phyloP scores from a whole-genome alignment of 164 flowering plant species.

The Dillenia turbinata region DNA sequence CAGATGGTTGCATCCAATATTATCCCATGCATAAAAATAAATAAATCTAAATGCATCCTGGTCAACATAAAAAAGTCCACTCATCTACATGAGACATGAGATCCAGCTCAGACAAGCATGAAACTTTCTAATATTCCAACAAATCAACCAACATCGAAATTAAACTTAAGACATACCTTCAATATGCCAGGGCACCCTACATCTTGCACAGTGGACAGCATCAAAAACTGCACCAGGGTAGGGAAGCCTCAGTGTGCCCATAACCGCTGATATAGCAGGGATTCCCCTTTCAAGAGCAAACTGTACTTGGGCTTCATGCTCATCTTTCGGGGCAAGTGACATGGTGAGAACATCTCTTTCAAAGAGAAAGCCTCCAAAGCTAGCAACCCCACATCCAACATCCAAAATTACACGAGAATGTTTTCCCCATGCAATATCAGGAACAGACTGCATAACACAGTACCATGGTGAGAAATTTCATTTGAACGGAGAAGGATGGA shows the following conservation, averaged over 20 bases:
- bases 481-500: background rate
- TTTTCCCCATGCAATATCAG: constrained; percentile 91
- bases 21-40: background rate
- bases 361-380: constrained; percentile 97
- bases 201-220: constrained; percentile 94
- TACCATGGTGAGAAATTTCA: background rate
- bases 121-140: no score
- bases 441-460: constrained; percentile 43
- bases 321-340: constrained; percentile 99
- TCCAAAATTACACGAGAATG: constrained; percentile 80
- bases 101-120: no score
- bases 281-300: constrained; percentile 99
- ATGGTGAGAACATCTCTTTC: constrained; percentile 84
- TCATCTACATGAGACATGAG: no score
- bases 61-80: no score
- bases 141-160: background rate
- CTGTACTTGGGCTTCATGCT: constrained; percentile 98
- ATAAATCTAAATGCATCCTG: background rate
- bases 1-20: no score
- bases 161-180: constrained; percentile 48
- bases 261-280: constrained; percentile 94
- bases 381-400: constrained; percentile 99
- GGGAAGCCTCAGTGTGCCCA: constrained; percentile 93
- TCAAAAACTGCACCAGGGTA: constrained; percentile 88
- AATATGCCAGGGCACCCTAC: constrained; percentile 95